These are phyloP conservation scores for Mycena rosella DNA, from an alignment of 768 basidiomycete species.

Conservation along the genomic window DNA sequence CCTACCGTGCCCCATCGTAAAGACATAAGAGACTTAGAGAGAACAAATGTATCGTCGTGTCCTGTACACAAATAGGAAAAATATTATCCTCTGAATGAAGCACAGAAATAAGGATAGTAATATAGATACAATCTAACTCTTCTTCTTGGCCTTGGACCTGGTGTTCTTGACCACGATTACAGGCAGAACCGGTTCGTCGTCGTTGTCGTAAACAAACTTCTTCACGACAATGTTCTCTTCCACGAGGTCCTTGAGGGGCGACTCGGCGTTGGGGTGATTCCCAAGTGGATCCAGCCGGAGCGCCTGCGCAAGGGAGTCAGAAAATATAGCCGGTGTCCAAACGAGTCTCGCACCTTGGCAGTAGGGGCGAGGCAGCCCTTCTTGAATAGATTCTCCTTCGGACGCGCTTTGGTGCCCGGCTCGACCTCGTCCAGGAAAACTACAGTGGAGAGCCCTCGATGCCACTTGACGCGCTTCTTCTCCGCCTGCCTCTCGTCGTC, in stretches of 20 bases:
- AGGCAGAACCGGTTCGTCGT: conserved; percentile 60
- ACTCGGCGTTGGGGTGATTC: conserved; percentile 71
- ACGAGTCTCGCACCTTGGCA: conserved; percentile 68
- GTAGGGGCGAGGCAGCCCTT: conserved; percentile 79
- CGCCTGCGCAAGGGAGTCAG: conserved; percentile 54
- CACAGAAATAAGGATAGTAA: conserved; percentile 3
- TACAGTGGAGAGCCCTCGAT: conserved; percentile 72
- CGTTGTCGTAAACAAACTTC: conserved; percentile 86
- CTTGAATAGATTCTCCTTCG: conserved; percentile 54
- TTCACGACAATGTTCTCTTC: conserved; percentile 79
- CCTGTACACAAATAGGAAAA: conserved; percentile 30
- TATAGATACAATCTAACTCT: conserved; percentile 36
- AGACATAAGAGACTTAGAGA: conserved; percentile 31
- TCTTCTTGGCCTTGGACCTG: conserved; percentile 68
- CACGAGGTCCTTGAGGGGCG: conserved; percentile 68
- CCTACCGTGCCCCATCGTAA: conserved; percentile 62
- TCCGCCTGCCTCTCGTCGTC: conserved; percentile 49
- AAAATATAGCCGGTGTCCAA: not conserved
- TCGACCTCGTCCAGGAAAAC: conserved; percentile 75
- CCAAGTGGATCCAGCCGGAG: conserved; percentile 78
- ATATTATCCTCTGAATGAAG: conserved; percentile 4
- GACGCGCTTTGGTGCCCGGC: conserved; percentile 58
- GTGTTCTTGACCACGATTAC: conserved; percentile 62
- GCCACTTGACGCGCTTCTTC: conserved; percentile 82
- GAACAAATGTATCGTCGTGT: conserved; percentile 37